phyloP scores from a whole-genome alignment of 257 asterid species.

The Galeopsis tetrahit region DNA sequence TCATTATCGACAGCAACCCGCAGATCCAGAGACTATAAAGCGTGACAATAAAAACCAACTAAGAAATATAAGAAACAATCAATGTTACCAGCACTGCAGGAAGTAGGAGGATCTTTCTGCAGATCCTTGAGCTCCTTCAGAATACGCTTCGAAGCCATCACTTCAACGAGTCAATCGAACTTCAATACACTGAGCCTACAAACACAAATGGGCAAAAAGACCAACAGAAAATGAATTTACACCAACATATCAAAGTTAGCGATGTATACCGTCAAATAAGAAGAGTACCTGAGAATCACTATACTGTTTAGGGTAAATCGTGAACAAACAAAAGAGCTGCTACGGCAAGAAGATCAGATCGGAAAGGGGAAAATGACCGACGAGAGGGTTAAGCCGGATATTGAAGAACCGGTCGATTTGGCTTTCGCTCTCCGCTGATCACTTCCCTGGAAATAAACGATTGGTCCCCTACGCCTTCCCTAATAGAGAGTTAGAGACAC shows the following conservation, averaged over 20 bases:
- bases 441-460: background rate
- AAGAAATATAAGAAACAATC: background rate
- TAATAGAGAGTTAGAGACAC: background rate
- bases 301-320: background rate
- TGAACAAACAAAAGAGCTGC: no score
- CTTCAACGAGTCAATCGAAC: slow-evolving; percentile 24
- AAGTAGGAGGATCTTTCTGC: slow-evolving; percentile 46
- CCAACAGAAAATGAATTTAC: background rate
- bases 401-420: slow-evolving; percentile 26
- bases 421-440: slow-evolving; percentile 7
- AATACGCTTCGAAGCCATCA: slow-evolving; percentile 48
- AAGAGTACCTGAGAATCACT: slow-evolving; percentile 27
- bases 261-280: background rate
- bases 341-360: slow-evolving; percentile 21
- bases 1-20: background rate
- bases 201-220: background rate
- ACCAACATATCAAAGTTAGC: slow-evolving; percentile 3
- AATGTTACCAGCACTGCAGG: slow-evolving; percentile 40
- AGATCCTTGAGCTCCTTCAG: slow-evolving; percentile 25
- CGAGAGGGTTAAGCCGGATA: slow-evolving; percentile 26
- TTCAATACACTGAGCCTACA: slow-evolving; percentile 1
- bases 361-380: background rate
- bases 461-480: background rate
- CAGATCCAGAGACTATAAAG: background rate
- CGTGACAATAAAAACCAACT: background rate